Percentiles rank a stretch among this genome's conserved stretches.
phyloP scores from a whole-genome alignment of 228 moss, liverwort and hornwort genomes.

The Sphagnum fallax region DNA sequence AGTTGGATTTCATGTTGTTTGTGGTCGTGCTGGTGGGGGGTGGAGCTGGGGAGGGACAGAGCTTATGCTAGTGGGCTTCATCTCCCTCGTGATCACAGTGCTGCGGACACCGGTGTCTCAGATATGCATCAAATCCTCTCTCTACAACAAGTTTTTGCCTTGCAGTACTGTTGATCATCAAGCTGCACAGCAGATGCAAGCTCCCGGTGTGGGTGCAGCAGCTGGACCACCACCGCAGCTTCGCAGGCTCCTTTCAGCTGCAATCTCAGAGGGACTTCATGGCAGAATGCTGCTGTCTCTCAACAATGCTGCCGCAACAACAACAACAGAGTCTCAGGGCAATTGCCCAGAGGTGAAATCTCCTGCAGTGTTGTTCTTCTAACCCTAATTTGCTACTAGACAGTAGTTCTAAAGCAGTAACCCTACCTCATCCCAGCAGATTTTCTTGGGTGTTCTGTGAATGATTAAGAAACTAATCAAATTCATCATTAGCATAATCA shows the following conservation, averaged over 20 bases:
- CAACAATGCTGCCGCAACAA: neutral
- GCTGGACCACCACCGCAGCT: neutral
- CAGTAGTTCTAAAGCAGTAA: too few relatives aligned
- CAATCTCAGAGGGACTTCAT: neutral
- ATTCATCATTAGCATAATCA: too few relatives aligned
- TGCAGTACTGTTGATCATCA: slow-evolving; percentile 13
- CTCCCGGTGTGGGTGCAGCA: neutral
- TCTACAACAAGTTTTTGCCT: slow-evolving; percentile 54
- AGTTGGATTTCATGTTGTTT: too few relatives aligned
- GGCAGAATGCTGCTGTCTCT: neutral
- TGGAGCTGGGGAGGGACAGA: slow-evolving; percentile 28
- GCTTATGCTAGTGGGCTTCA: slow-evolving; percentile 81
- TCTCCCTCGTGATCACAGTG: slow-evolving; percentile 63
- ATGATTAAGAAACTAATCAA: too few relatives aligned
- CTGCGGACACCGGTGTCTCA: slow-evolving; percentile 48
- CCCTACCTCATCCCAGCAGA: too few relatives aligned
- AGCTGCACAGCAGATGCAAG: slow-evolving; percentile 1
- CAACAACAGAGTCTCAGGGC: too few relatives aligned
- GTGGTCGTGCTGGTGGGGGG: too few relatives aligned
- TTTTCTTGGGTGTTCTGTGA: too few relatives aligned
- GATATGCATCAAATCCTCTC: slow-evolving; percentile 33
- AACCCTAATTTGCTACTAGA: too few relatives aligned
- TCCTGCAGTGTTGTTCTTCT: too few relatives aligned
- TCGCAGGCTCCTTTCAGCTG: slow-evolving; percentile 8
- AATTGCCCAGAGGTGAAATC: too few relatives aligned